A percentile compares a stretch with the other conserved stretches of the same genome.
phyloP scores from a whole-genome alignment of 345 rosid species.

The Gossypium rotundifolium region DNA sequence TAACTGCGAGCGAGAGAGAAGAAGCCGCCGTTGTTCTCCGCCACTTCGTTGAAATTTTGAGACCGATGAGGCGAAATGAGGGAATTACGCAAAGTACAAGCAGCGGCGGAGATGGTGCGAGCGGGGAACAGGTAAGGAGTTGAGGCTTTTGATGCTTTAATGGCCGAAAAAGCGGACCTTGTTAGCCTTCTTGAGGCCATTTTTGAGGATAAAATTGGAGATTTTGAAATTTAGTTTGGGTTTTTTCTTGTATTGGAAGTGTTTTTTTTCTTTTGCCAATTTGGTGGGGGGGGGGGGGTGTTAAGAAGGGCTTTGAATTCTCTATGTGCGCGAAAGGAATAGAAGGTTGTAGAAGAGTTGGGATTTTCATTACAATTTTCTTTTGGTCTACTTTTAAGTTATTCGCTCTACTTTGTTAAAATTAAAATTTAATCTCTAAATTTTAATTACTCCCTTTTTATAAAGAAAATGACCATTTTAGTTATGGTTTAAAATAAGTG shows the following conservation, averaged over 20 bases:
- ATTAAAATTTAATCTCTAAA: too few species aligned
- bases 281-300: neutral
- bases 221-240: neutral
- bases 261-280: neutral
- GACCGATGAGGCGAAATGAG: neutral
- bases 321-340: slow-evolving; percentile 4
- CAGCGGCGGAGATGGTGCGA: slow-evolving; percentile 19
- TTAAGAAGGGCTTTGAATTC: too few species aligned
- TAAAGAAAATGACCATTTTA: too few species aligned
- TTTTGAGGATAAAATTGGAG: neutral
- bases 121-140: slow-evolving; percentile 13
- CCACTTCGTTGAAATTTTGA: neutral
- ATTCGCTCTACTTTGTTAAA: too few species aligned
- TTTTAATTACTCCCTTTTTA: too few species aligned
- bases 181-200: slow-evolving; percentile 40
- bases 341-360: slow-evolving; percentile 27
- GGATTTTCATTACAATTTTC: neutral
- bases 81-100: slow-evolving; percentile 13
- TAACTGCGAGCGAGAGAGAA: slow-evolving; percentile 19
- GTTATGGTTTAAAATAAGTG: too few species aligned
- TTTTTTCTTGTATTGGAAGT: too few species aligned
- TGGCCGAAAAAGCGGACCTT: slow-evolving; percentile 23
- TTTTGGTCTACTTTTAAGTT: neutral
- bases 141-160: slow-evolving; percentile 18
- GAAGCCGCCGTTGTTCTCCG: slow-evolving; percentile 11